Conservation (phyloP, 257 asterid genomes). For the Verbena officinalis region DNA sequence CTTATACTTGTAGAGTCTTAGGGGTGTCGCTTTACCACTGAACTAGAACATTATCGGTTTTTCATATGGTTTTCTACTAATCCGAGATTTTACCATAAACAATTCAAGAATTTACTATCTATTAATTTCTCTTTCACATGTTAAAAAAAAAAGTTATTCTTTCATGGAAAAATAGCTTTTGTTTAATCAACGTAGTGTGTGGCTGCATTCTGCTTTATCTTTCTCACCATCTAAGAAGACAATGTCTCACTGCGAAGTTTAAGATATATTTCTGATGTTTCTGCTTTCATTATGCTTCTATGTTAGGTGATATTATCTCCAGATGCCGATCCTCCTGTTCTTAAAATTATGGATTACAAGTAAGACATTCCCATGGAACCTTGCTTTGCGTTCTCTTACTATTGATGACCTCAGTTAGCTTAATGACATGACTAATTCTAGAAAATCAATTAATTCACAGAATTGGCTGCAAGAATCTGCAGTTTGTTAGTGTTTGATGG, state of each 20-base stretch:
- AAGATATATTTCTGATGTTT: slow-evolving; percentile 28
- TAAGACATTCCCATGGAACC: slow-evolving; percentile 41
- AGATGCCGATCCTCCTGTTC: slow-evolving; percentile 95
- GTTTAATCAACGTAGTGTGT: not conserved
- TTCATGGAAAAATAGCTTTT: slow-evolving; percentile 1
- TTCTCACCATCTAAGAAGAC: slow-evolving; percentile 12
- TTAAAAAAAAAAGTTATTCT: too few relatives aligned
- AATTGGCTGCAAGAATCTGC: not conserved
- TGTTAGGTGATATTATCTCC: slow-evolving; percentile 91
- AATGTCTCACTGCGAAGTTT: slow-evolving; percentile 13
- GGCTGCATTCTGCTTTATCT: not conserved
- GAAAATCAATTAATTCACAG: not conserved
- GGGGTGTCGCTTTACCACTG: too few relatives aligned
- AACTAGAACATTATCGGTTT: too few relatives aligned
- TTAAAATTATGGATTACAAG: slow-evolving; percentile 94
- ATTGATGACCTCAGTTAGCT: slow-evolving; percentile 13
- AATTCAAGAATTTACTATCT: not conserved
- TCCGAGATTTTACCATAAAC: too few relatives aligned
- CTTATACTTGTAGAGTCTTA: too few relatives aligned
- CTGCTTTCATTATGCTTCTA: slow-evolving; percentile 23
- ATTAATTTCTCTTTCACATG: too few relatives aligned
- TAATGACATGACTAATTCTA: not conserved
- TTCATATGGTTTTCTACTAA: not conserved
- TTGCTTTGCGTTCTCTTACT: slow-evolving; percentile 1
- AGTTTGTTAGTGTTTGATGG: not conserved